phyloP scores from a whole-genome alignment of 2,329 filamentous ascomycete species.

The Balansia obtecta region DNA sequence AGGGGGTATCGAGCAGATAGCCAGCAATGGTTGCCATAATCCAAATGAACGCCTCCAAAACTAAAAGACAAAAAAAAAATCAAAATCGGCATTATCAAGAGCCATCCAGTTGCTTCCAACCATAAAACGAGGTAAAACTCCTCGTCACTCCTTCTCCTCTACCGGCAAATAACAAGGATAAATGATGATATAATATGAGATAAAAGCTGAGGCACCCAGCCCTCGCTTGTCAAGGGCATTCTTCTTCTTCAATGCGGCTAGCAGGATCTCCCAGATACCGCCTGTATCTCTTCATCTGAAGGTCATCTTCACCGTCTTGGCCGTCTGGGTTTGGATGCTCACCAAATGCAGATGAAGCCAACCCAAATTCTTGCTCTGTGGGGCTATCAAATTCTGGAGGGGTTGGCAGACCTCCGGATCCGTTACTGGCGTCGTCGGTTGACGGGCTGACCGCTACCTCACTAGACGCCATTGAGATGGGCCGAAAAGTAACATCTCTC shows the following conservation, averaged over 20 bases:
- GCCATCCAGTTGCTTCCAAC: not conserved
- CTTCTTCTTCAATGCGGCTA: constrained; percentile 26
- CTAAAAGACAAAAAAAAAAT: not conserved
- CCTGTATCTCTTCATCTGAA: constrained; percentile 24
- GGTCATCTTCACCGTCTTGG: constrained; percentile 19
- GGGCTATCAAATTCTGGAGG: constrained; percentile 25
- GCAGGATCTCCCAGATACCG: constrained; percentile 21
- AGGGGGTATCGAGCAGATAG: constrained; percentile 9
- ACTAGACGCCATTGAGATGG: constrained; percentile 16
- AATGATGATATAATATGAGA: not conserved
- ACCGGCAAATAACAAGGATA: not conserved
- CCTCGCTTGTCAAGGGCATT: constrained; percentile 9
- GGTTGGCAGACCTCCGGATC: constrained; percentile 19
- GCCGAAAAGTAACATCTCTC: constrained; percentile 5
- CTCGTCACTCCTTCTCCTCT: not conserved
- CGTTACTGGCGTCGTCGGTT: constrained; percentile 23
- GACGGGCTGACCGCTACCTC: constrained; percentile 24
- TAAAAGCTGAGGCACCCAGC: not conserved
- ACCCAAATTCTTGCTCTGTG: constrained; percentile 15
- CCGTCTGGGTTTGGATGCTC: constrained; percentile 16
- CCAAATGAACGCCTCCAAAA: constrained; percentile 6
- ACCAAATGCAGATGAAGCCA: constrained; percentile 13
- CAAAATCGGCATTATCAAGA: not conserved
- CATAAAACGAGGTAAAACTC: not conserved
- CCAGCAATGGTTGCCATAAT: constrained; percentile 9